Evolutionary conservation across 2,329 filamentous ascomycete genomes (phyloP).

Genomic region (Trichophyton rubrum): DNA sequence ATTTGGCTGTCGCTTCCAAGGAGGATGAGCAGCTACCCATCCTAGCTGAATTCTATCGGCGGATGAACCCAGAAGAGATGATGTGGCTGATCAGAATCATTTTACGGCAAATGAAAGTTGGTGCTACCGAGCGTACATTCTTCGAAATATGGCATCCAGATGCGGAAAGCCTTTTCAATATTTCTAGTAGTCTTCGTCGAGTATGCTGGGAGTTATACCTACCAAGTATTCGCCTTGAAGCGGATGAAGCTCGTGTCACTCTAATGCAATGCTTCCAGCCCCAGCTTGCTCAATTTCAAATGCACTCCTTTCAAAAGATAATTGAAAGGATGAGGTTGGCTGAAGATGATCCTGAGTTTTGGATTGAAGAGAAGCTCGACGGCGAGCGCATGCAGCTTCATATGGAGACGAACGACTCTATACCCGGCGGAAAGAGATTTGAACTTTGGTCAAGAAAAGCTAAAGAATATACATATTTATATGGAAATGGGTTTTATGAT

Average conservation of each 20-base stretch:
- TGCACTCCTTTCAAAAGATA: conserved; percentile 69
- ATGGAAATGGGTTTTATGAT: conserved; percentile 65
- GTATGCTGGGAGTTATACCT: conserved; percentile 92
- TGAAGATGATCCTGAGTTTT: conserved; percentile 65
- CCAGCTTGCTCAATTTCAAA: conserved; percentile 85
- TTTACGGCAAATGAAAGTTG: conserved; percentile 62
- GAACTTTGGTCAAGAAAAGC: conserved; percentile 91
- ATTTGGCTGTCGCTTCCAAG: conserved; percentile 58
- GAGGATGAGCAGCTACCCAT: conserved; percentile 78
- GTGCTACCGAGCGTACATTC: conserved; percentile 77
- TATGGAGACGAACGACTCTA: conserved; percentile 58
- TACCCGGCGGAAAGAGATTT: conserved; percentile 61
- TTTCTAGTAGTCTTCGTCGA: conserved; percentile 75
- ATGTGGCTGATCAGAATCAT: conserved; percentile 93
- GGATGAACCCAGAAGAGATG: conserved; percentile 87
- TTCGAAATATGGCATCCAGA: conserved; percentile 73
- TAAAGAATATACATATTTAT: conserved; percentile 92
- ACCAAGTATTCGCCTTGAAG: conserved; percentile 57
- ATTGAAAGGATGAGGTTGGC: conserved; percentile 54
- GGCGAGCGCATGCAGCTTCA: conserved; percentile 96
- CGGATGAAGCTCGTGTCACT: conserved; percentile 59
- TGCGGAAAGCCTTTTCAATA: conserved; percentile 67
- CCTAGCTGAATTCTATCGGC: conserved; percentile 69
- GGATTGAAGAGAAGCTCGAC: conserved; percentile 97
- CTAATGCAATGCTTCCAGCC: conserved; percentile 96